Evolutionary conservation across 495 filamentous ascomycete genomes (phyloP).

Genomic region (Penicillium desertorum): DNA sequence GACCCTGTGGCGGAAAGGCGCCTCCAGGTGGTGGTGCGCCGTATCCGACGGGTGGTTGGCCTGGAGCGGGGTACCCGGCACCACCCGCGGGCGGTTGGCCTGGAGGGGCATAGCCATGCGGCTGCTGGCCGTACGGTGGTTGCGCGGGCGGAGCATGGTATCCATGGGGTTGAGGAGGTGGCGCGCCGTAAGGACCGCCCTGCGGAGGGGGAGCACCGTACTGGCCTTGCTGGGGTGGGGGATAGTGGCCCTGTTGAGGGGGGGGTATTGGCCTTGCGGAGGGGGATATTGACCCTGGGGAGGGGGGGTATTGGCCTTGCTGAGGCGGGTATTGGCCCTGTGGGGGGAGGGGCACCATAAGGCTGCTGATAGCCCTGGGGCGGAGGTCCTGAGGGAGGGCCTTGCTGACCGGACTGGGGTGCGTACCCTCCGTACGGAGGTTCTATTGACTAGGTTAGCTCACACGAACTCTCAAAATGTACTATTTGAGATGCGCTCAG

Average conservation of each 20-base stretch:
- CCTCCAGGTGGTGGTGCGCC: slow-evolving; percentile 42
- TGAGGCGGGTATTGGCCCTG: slow-evolving; percentile 16
- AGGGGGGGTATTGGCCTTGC: slow-evolving; percentile 19
- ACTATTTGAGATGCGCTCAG: slow-evolving; percentile 18
- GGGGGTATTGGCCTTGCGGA: slow-evolving; percentile 24
- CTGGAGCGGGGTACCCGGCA: slow-evolving; percentile 44
- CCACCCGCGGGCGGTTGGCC: slow-evolving; percentile 42
- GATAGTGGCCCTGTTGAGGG: slow-evolving; percentile 33
- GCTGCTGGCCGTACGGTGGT: slow-evolving; percentile 28
- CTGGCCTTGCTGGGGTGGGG: slow-evolving; percentile 28
- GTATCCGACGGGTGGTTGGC: slow-evolving; percentile 18
- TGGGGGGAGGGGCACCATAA: slow-evolving; percentile 22
- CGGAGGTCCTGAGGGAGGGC: slow-evolving; percentile 36
- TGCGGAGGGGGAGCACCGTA: slow-evolving; percentile 40
- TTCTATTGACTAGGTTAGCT: slow-evolving; percentile 21
- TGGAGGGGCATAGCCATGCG: slow-evolving; percentile 30
- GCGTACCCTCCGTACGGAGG: slow-evolving; percentile 29
- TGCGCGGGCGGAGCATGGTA: slow-evolving; percentile 26
- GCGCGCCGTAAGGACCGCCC: slow-evolving; percentile 23
- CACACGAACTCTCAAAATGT: not conserved
- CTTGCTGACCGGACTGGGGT: slow-evolving; percentile 24
- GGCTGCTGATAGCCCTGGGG: slow-evolving; percentile 40
- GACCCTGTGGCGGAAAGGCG: slow-evolving; percentile 24
- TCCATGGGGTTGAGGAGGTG: slow-evolving; percentile 20
- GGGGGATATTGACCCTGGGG: slow-evolving; percentile 21